Base-by-base conservation (phyloP, 2,329 filamentous ascomycete species). In the Xenoacremonium recifei region DNA sequence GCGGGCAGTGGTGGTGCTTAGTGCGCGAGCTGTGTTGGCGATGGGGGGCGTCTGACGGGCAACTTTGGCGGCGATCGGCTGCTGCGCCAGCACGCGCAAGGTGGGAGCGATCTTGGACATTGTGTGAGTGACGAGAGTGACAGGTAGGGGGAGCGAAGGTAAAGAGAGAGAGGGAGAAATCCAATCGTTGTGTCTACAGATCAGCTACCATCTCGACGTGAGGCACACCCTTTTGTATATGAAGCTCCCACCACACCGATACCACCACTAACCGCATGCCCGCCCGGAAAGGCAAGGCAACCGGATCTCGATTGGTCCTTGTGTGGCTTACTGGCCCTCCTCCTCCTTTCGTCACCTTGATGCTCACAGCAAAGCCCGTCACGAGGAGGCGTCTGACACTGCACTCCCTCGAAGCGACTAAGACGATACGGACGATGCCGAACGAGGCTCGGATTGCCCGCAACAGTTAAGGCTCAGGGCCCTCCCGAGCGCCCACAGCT, bases 41-140 rank as follows among this genome's bases (percentile, higher is more conserved):
- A 35, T 7, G 33, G 21, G 35, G 15, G n/a, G n/a, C n/a, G n/a
- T 17, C 41, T 35, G 25, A 47, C 40, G 18, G 42, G 37, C 37
- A 21, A 42, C 34, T 42, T 33, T 44, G 35, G 39, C 29, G 31
- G 44, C 33, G 29, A 54, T 33, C 36, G 50, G 40, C 42, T 48
- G 50, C 13, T 47, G 42, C 34, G 48, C 36, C 34, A 60, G 40
- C 39, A 47, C 42, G 43, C 46, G 46, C 15, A 57, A 23, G n/a
- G 50, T 30, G 33, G 54, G 50, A 35, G 51, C 37, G 25, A 60
- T 41, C 42, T 54, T 50, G 40, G 55, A 62, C 60, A 63, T 62
- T 47, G 35, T 50, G 36, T 30, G 5, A 20, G 32, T n/a, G n/a
- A n/a, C n/a, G n/a, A n/a, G n/a, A n/a, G n/a, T n/a, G n/a, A n/a